These are phyloP conservation scores for Silene noctiflora DNA, from an alignment of 179 eudicot species.

Conservation along the genomic window DNA sequence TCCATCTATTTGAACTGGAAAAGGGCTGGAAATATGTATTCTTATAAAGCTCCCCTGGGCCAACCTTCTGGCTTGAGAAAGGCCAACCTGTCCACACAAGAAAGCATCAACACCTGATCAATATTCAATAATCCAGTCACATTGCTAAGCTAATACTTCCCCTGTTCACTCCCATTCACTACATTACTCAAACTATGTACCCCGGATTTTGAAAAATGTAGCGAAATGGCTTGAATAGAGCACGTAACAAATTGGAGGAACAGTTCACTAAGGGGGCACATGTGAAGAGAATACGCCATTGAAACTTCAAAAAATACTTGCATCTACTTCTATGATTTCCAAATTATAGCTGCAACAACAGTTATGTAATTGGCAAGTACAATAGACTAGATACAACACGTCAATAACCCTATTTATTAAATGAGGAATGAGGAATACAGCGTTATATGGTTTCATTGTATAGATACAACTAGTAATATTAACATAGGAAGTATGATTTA, in stretches of 20 bases:
- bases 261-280: background rate
- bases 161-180: background rate
- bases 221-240: background rate
- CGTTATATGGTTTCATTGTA: too few species aligned
- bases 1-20: slow-evolving; percentile 91
- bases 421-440: too few species aligned
- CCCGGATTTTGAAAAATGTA: background rate
- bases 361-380: background rate
- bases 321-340: background rate
- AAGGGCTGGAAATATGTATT: slow-evolving; percentile 66
- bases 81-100: slow-evolving; percentile 60
- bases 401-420: background rate
- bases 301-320: background rate
- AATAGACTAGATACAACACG: background rate
- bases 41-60: slow-evolving; percentile 68
- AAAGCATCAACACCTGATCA: background rate
- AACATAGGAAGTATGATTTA: background rate
- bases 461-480: background rate
- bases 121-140: slow-evolving; percentile 1
- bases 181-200: background rate
- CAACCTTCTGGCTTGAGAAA: slow-evolving; percentile 86
- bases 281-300: background rate
- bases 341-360: background rate
- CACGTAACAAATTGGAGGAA: background rate
- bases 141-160: background rate